A percentile compares a stretch with the other conserved stretches of the same genome.
phyloP scores from a whole-genome alignment of 2,329 filamentous ascomycete species.

The Aspergillus bombycis region DNA sequence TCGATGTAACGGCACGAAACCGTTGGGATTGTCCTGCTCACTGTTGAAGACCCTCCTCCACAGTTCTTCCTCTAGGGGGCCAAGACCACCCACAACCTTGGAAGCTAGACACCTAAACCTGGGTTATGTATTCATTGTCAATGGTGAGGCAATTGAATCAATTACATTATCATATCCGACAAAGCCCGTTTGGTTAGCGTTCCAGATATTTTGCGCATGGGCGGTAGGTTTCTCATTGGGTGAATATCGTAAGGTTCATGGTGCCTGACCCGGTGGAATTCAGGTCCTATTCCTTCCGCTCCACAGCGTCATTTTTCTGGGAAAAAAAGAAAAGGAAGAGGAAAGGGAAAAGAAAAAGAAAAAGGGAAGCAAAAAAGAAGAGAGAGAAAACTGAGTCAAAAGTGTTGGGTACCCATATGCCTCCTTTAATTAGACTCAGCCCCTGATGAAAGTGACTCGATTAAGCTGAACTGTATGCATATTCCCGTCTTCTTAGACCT shows the following conservation, averaged over 20 bases:
- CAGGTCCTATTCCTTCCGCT: background rate
- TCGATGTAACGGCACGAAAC: constrained; percentile 4
- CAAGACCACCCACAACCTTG: background rate
- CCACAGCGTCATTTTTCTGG: background rate
- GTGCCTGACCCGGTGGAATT: background rate
- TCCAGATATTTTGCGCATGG: background rate
- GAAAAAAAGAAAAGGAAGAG: background rate
- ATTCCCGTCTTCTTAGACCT: background rate
- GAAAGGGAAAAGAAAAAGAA: background rate
- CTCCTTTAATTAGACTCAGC: background rate
- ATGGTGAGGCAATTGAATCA: constrained; percentile 1
- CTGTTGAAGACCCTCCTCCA: background rate
- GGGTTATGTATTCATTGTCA: background rate
- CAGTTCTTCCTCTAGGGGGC: background rate
- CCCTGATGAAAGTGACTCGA: background rate
- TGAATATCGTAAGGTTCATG: background rate
- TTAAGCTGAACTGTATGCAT: background rate
- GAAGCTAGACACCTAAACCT: background rate
- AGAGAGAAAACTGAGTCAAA: background rate
- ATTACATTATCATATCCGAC: constrained; percentile 3
- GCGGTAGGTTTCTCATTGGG: background rate
- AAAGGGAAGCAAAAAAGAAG: background rate
- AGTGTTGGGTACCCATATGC: constrained; percentile 1
- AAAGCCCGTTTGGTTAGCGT: background rate
- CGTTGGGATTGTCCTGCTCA: background rate